These are phyloP conservation scores for Cyberlindnera japonica DNA, from an alignment of 805 yeast genomes.

Conservation along the genomic window DNA sequence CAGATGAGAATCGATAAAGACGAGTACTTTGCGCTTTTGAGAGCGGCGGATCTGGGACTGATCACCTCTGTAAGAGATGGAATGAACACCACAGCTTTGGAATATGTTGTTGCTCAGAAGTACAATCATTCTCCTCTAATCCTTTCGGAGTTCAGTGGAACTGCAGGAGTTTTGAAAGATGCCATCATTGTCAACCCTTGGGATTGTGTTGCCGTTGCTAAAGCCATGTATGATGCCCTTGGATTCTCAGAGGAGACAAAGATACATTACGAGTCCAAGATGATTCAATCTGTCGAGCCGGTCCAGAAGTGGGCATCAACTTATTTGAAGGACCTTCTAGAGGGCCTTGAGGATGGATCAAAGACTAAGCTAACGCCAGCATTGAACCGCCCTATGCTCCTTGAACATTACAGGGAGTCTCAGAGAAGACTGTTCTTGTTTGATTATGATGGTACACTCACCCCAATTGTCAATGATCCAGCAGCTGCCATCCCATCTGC, in stretches of 20 bases:
- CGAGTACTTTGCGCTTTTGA: slow-evolving; percentile 81
- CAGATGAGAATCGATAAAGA: slow-evolving; percentile 84
- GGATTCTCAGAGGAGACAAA: slow-evolving; percentile 47
- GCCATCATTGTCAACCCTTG: slow-evolving; percentile 92
- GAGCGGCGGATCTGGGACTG: slow-evolving; percentile 87
- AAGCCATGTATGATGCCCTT: slow-evolving; percentile 69
- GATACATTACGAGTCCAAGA: slow-evolving; percentile 42
- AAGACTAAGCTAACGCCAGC: slow-evolving; percentile 68
- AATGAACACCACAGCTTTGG: slow-evolving; percentile 92
- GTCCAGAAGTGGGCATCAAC: slow-evolving; percentile 76
- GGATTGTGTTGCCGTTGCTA: slow-evolving; percentile 93
- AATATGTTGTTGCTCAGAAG: slow-evolving; percentile 85
- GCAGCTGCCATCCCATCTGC: slow-evolving; percentile 96
- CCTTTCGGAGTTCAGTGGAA: slow-evolving; percentile 91
- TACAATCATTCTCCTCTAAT: slow-evolving; percentile 71
- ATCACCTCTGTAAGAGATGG: slow-evolving; percentile 94
- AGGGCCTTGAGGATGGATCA: slow-evolving; percentile 36
- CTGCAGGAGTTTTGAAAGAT: slow-evolving; percentile 64
- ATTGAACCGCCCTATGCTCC: slow-evolving; percentile 64
- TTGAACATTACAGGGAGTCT: slow-evolving; percentile 56
- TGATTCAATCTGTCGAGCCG: slow-evolving; percentile 67
- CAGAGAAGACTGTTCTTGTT: slow-evolving; percentile 75
- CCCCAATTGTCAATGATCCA: slow-evolving; percentile 95
- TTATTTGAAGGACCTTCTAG: slow-evolving; percentile 49
- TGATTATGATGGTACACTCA: slow-evolving; percentile 96